A percentile compares a stretch with the other conserved stretches of the same genome.
phyloP scores from a whole-genome alignment of 768 basidiomycete species.

The Lactifluus volemus region DNA sequence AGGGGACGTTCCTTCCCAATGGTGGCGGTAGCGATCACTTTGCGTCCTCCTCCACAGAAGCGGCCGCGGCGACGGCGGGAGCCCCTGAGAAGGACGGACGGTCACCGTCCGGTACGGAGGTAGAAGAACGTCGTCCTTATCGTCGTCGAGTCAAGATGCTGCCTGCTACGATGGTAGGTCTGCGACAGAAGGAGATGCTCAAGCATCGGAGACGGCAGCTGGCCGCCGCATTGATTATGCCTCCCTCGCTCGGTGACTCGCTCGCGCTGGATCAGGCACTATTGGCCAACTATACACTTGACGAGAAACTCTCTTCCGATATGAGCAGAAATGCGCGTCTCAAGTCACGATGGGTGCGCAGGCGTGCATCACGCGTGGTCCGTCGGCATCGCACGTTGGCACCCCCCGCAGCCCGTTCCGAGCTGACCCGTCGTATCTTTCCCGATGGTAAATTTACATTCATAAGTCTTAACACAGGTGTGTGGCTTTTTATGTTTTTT shows the following conservation, averaged over 20 bases:
- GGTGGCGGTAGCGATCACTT: neutral
- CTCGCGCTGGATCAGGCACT: slow-evolving; percentile 74
- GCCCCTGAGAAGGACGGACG: neutral
- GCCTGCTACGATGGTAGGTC: slow-evolving; percentile 54
- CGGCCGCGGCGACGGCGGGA: neutral
- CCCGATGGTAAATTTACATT: slow-evolving; percentile 52
- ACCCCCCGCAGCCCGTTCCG: slow-evolving; percentile 33
- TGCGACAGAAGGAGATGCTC: slow-evolving; percentile 70
- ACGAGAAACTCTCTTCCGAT: neutral
- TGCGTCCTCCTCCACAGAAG: neutral
- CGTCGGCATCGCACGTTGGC: slow-evolving; percentile 32
- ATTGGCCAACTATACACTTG: slow-evolving; percentile 33
- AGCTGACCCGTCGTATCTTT: slow-evolving; percentile 29
- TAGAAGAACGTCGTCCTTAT: slow-evolving; percentile 24
- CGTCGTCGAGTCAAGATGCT: slow-evolving; percentile 41
- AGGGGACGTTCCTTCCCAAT: neutral
- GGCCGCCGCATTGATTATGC: slow-evolving; percentile 56
- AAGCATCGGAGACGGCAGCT: slow-evolving; percentile 62
- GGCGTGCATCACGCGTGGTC: slow-evolving; percentile 43
- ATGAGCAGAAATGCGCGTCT: neutral
- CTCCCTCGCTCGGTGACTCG: slow-evolving; percentile 52
- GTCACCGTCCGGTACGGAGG: neutral
- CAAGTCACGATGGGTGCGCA: slow-evolving; percentile 40
- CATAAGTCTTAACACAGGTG: slow-evolving; percentile 57
- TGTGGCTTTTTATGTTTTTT: slow-evolving; percentile 39